Base-by-base conservation (phyloP, 2,329 filamentous ascomycete genomes). In the Gnomoniopsis sp. region DNA sequence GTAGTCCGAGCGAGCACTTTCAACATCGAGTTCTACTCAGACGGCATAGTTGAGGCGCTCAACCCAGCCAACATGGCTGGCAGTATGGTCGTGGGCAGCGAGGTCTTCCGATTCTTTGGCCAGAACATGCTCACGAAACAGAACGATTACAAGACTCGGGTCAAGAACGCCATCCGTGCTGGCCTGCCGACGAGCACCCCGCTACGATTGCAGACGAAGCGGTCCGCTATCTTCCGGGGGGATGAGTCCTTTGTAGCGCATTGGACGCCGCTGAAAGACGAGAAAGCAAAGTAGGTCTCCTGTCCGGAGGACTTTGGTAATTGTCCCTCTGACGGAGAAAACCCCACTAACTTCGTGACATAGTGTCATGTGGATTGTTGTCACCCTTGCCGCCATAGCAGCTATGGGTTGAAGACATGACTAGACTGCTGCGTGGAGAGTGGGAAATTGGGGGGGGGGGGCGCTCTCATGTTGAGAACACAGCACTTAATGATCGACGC, bases 161-260 rank as follows among this genome's bases (percentile, higher is more conserved):
- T 69, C 4, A 48, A 53, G n/a, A 56, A 52, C 23, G 53, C 57
- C 48, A 43, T 56, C 48, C 62, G 65, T 1, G 65, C 64, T 26
- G 73, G 74, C 53, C 65, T 65, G 23, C 72, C 75, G 12, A 64
- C 70, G 50, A 67, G 66, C 33, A 60, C 66, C 2, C 65, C 68
- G 44, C 38, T 69, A 23, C 66, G 67, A 3, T 60, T 69, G 19
- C 66, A 68, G 61, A 69, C 67, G 7, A 58, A 62, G 22, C 64
- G 67, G 23, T 67, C 65, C 33, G 66, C 66, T 19, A 44, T 64
- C 12, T 69, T 69, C 48, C 63, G 67, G 23, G 65, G 65, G 17
- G 67, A 69, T 48, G 65, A 67, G 59, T 52, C 54, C 4, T 66
- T 67, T 26, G 38, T 59, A 34, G 52, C 60, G 14, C 64, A 67